phyloP scores from a whole-genome alignment of 306 rosid genomes.

The Spatholobus suberectus region DNA sequence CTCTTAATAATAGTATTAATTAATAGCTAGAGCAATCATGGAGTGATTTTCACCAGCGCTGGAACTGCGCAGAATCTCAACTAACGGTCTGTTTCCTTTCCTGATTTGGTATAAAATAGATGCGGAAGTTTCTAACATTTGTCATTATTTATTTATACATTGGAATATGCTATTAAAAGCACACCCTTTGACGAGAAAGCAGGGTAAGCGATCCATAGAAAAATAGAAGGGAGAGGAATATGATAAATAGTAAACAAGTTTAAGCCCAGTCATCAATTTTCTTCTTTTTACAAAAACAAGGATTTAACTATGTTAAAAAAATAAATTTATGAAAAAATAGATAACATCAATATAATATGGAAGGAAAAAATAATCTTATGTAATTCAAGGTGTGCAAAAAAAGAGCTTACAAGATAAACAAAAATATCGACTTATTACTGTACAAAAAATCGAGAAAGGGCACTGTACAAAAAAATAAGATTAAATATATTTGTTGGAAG shows the following conservation, averaged over 20 bases:
- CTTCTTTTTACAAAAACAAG: background rate
- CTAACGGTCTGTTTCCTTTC: background rate
- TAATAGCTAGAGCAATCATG: background rate
- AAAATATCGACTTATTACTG: background rate
- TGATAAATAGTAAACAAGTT: background rate
- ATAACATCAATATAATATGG: background rate
- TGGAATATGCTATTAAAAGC: background rate
- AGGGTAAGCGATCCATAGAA: background rate
- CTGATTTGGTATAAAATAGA: background rate
- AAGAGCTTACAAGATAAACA: background rate
- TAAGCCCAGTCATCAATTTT: background rate
- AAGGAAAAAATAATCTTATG: background rate
- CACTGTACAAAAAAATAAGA: background rate
- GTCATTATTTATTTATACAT: background rate
- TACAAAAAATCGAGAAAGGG: background rate
- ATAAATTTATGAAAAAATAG: background rate
- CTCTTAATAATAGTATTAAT: background rate
- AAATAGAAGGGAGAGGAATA: background rate
- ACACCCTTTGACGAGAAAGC: background rate
- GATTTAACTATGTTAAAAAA: background rate
- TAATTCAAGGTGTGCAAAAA: background rate
- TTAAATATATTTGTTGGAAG: no score
- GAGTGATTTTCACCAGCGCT: no score
- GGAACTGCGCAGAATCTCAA: background rate
- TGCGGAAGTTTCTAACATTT: background rate